These are phyloP conservation scores for Pisolithus thermaeus DNA, from an alignment of 1,284 basidiomycete genomes.

Conservation along the genomic window DNA sequence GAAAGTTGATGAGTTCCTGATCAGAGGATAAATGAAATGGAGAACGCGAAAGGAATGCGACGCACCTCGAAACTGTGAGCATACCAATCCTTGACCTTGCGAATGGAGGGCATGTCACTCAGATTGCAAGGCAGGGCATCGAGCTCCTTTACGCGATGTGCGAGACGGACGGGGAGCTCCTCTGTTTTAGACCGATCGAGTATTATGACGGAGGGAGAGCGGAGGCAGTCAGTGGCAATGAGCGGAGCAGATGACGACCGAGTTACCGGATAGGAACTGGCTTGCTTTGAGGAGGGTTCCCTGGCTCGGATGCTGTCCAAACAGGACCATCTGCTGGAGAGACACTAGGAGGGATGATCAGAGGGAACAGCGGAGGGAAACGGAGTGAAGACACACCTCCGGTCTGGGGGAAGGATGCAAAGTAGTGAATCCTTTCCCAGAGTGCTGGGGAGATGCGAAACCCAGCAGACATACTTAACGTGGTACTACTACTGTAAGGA, in stretches of 20 bases:
- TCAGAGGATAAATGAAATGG: conserved; percentile 4
- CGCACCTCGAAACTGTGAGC: conserved; percentile 95
- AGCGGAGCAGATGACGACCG: neutral
- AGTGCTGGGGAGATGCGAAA: conserved; percentile 76
- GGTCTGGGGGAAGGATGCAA: conserved; percentile 90
- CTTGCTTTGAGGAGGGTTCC: conserved; percentile 28
- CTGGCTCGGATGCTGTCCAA: conserved; percentile 29
- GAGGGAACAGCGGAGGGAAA: no score
- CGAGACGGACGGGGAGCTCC: conserved; percentile 91
- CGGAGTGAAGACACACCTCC: conserved; percentile 52
- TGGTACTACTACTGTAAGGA: no score
- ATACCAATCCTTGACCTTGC: conserved; percentile 98
- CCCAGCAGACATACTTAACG: conserved; percentile 20
- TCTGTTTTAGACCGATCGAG: conserved; percentile 40
- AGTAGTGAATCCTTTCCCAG: conserved; percentile 93
- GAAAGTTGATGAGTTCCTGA: conserved; percentile 85
- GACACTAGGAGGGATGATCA: conserved; percentile 15
- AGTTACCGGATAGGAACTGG: conserved; percentile 22
- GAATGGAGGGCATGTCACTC: conserved; percentile 88
- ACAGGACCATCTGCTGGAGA: conserved; percentile 31
- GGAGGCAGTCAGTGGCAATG: neutral
- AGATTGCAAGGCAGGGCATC: conserved; percentile 92
- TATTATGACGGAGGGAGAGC: neutral
- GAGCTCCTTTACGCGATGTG: conserved; percentile 95
- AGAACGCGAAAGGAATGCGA: conserved; percentile 8